Evolutionary conservation across 2,329 filamentous ascomycete species (phyloP).

Genomic region (Colletotrichum navitas): DNA sequence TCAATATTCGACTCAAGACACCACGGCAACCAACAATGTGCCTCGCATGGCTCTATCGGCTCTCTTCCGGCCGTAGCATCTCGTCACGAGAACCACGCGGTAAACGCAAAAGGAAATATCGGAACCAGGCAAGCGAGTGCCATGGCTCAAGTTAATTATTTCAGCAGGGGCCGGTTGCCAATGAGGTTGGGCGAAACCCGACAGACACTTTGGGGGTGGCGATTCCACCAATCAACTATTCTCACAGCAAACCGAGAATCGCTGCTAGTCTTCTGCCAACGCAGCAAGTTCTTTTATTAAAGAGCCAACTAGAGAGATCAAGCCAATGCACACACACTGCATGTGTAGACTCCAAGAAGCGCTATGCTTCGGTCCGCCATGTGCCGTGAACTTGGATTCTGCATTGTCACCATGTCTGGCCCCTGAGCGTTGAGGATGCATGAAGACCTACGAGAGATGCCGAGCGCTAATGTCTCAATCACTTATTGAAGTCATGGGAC

Average conservation of each 20-base stretch:
- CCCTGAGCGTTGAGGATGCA: neutral
- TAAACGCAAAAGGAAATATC: conserved; percentile 31
- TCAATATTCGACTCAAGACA: conserved; percentile 13
- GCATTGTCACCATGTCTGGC: conserved; percentile 1
- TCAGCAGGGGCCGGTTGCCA: neutral
- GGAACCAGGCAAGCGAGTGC: conserved; percentile 36
- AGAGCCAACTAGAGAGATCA: neutral
- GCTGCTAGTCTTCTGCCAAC: conserved; percentile 6
- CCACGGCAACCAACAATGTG: neutral
- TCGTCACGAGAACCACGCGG: conserved; percentile 21
- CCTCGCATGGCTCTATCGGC: conserved; percentile 18
- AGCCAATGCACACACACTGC: neutral
- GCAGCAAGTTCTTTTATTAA: neutral
- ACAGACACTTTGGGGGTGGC: conserved; percentile 1
- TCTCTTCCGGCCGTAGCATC: neutral
- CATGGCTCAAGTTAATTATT: conserved; percentile 11
- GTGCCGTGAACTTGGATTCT: conserved; percentile 17
- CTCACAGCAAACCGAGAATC: neutral
- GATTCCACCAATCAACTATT: conserved; percentile 17
- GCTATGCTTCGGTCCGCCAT: neutral
- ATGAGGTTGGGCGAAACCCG: conserved; percentile 9
- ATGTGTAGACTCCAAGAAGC: neutral
- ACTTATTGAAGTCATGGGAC: neutral
- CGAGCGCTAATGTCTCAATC: neutral
- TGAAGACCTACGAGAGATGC: neutral